These are phyloP conservation scores for Sideroxylon spinosum DNA, from an alignment of 179 eudicot species.

Conservation along the genomic window DNA sequence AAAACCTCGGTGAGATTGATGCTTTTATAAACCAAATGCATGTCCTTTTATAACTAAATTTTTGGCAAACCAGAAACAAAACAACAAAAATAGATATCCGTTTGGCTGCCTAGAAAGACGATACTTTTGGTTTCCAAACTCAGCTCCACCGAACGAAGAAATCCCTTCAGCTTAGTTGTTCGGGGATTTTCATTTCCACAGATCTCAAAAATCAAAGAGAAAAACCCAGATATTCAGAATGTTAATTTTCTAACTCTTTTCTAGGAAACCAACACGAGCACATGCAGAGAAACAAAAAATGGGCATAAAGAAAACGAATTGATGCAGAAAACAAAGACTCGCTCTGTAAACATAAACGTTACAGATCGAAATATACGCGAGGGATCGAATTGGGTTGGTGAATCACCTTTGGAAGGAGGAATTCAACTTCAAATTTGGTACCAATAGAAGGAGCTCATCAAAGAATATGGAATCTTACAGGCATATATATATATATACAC, in stretches of 20 bases:
- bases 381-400: not conserved
- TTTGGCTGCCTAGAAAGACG: constrained; percentile 1
- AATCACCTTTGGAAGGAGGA: not conserved
- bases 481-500: not conserved
- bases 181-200: not conserved
- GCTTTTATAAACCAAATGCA: no score
- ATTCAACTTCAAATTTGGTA: not conserved
- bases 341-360: not conserved
- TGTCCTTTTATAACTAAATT: not conserved
- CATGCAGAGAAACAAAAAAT: not conserved
- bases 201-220: not conserved
- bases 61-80: not conserved
- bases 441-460: not conserved
- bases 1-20: no score
- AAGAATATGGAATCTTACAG: not conserved
- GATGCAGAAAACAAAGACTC: not conserved
- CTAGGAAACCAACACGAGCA: not conserved
- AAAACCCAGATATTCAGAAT: not conserved
- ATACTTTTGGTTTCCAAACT: not conserved
- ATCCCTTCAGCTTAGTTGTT: not conserved
- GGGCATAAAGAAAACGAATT: not conserved
- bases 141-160: not conserved
- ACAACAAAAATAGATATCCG: not conserved
- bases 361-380: not conserved
- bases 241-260: not conserved